These are phyloP conservation scores for Hortiboletus campestris DNA, from an alignment of 768 basidiomycete genomes.

Conservation along the genomic window DNA sequence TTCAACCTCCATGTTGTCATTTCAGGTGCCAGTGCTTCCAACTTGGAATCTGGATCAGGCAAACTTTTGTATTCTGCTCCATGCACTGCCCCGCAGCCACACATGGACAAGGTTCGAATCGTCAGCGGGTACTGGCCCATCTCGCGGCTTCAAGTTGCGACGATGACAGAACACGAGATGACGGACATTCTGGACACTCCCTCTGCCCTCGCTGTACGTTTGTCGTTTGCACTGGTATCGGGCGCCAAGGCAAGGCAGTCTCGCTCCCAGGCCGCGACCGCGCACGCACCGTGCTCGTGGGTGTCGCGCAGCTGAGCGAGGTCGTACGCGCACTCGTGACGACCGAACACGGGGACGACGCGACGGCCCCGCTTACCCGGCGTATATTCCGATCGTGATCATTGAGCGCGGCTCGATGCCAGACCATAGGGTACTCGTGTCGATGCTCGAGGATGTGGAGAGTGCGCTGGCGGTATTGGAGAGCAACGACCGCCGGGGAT, in stretches of 20 bases:
- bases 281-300: slow-evolving; percentile 75
- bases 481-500: slow-evolving; percentile 95
- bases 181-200: slow-evolving; percentile 77
- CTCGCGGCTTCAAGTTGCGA: slow-evolving; percentile 67
- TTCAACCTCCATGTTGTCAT: no score
- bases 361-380: slow-evolving; percentile 64
- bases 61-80: no score
- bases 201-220: slow-evolving; percentile 91
- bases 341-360: slow-evolving; percentile 38
- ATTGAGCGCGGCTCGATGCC: slow-evolving; percentile 93
- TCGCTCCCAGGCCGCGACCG: slow-evolving; percentile 86
- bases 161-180: slow-evolving; percentile 69
- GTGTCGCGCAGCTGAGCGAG: slow-evolving; percentile 78
- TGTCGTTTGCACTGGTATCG: slow-evolving; percentile 92
- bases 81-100: no score
- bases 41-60: no score
- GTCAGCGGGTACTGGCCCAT: slow-evolving; percentile 96
- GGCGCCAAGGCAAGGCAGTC: slow-evolving; percentile 78
- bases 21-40: no score
- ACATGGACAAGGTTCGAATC: no score
- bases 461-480: slow-evolving; percentile 67
- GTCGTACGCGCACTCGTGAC: slow-evolving; percentile 61
- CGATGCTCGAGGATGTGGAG: slow-evolving; percentile 72
- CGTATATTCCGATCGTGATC: slow-evolving; percentile 80
- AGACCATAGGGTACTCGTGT: slow-evolving; percentile 83